Evolutionary conservation across 352 stramenopile species (phyloP).

Genomic region (Phytopythium boreale): DNA sequence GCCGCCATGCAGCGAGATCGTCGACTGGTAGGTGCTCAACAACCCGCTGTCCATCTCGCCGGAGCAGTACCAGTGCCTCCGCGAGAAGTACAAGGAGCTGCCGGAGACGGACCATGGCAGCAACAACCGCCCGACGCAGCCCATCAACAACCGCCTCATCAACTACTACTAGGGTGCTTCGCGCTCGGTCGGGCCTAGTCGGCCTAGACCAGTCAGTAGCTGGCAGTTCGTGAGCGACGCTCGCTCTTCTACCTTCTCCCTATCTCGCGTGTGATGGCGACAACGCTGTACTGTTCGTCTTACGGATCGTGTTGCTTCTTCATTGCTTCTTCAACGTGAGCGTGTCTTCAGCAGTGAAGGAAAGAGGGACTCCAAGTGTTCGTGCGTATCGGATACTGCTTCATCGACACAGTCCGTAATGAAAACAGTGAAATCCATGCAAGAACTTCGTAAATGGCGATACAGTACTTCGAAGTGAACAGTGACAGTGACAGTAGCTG

Average conservation of each 20-base stretch:
- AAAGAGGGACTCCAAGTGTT: no score
- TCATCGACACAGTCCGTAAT: no score
- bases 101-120: constrained; percentile 30
- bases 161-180: constrained; percentile 33
- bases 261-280: background rate
- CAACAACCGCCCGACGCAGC: constrained; percentile 49
- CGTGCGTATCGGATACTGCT: no score
- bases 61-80: constrained; percentile 27
- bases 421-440: no score
- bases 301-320: no score
- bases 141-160: constrained; percentile 44
- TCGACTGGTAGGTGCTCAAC: constrained; percentile 62
- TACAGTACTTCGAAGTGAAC: no score
- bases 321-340: no score
- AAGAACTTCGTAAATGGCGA: no score
- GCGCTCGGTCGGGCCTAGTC: background rate
- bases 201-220: no score
- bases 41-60: constrained; percentile 48
- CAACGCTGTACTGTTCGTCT: background rate
- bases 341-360: no score
- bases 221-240: background rate
- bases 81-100: constrained; percentile 29
- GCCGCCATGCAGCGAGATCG: constrained; percentile 50
- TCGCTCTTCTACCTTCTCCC: background rate
- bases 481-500: no score